These are phyloP conservation scores for Collybiopsis luxurians DNA, from an alignment of 768 basidiomycete genomes.

Conservation along the genomic window DNA sequence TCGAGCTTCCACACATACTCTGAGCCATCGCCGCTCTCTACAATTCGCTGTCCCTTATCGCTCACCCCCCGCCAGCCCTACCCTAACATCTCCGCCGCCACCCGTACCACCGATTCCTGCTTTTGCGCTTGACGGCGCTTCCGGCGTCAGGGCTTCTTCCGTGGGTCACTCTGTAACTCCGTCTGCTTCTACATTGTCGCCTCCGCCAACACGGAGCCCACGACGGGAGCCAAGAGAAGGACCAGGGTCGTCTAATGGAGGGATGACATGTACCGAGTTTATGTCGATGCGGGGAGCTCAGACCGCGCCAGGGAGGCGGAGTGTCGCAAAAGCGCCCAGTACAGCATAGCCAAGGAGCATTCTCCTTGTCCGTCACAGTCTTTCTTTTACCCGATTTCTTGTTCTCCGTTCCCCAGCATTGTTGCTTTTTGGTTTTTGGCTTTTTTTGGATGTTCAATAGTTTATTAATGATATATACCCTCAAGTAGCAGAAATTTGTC, in stretches of 20 bases:
- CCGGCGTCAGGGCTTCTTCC: constrained; percentile 29
- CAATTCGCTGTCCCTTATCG: constrained; percentile 39
- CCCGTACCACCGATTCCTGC: constrained; percentile 58
- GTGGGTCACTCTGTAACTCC: too few species aligned
- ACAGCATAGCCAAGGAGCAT: neutral
- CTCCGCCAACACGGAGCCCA: neutral
- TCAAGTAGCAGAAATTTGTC: too few species aligned
- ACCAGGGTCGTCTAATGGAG: neutral
- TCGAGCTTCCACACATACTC: constrained; percentile 9
- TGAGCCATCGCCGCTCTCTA: constrained; percentile 26
- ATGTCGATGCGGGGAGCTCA: neutral
- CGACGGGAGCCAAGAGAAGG: neutral
- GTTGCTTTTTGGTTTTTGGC: too few species aligned
- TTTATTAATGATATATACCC: too few species aligned
- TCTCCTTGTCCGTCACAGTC: neutral
- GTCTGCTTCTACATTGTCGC: neutral
- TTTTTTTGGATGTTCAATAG: too few species aligned
- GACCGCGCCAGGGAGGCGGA: neutral
- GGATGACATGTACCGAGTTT: neutral
- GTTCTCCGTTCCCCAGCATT: too few species aligned
- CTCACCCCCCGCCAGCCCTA: constrained; percentile 50
- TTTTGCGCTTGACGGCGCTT: constrained; percentile 36
- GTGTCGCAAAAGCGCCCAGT: neutral
- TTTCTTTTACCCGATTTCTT: too few species aligned
- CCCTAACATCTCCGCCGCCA: constrained; percentile 38